phyloP scores from a whole-genome alignment of 306 rosid genomes.

The Ziziphus jujuba region DNA sequence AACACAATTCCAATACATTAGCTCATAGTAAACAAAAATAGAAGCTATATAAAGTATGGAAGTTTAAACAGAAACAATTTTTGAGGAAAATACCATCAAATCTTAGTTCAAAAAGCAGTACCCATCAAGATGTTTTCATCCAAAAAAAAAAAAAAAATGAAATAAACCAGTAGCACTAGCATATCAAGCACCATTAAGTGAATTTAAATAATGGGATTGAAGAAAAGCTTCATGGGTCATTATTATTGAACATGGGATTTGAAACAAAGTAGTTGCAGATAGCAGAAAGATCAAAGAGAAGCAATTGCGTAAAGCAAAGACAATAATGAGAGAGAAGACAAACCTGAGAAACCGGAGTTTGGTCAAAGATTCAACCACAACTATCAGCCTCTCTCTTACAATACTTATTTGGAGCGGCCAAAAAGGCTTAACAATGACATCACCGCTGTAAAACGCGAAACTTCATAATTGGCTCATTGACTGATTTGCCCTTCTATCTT shows the following conservation, averaged over 20 bases:
- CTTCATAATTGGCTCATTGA: too few species aligned
- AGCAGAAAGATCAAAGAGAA: not conserved
- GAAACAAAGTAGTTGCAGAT: not conserved
- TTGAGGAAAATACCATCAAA: not conserved
- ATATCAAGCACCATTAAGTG: not conserved
- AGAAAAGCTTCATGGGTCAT: too few species aligned
- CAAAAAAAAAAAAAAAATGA: too few species aligned
- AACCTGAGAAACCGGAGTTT: constrained; percentile 5
- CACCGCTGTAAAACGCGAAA: too few species aligned
- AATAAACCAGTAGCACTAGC: too few species aligned
- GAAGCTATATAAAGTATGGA: too few species aligned
- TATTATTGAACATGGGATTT: too few species aligned
- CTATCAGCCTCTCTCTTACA: too few species aligned
- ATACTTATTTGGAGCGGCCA: not conserved
- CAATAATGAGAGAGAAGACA: not conserved
- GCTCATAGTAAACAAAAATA: too few species aligned
- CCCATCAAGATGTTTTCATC: not conserved
- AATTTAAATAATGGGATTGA: not conserved
- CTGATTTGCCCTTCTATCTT: too few species aligned
- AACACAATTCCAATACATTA: not conserved
- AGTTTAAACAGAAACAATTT: not conserved
- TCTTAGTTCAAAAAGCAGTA: not conserved
- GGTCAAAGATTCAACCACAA: not conserved
- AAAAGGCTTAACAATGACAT: too few species aligned
- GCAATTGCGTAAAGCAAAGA: not conserved